phyloP scores from a whole-genome alignment of 805 yeast genomes.

The Scheffersomyces coipomensis region DNA sequence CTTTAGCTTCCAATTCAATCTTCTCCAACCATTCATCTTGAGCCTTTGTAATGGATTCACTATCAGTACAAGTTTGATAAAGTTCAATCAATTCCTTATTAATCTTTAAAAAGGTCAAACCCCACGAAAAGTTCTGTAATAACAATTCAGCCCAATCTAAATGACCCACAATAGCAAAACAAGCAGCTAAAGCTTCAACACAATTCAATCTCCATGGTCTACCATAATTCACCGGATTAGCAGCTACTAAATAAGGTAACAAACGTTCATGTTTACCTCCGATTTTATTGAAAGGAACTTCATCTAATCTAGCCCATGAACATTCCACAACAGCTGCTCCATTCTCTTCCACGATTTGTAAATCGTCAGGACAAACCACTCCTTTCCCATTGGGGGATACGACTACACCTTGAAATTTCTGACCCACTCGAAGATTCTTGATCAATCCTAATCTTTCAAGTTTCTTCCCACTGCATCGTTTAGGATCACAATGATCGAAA shows the following conservation, averaged over 20 bases:
- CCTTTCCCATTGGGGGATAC: conserved; percentile 91
- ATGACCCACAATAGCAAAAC: conserved; percentile 91
- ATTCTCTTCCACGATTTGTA: conserved; percentile 64
- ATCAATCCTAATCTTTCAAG: conserved; percentile 86
- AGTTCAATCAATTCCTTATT: conserved; percentile 74
- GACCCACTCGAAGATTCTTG: conserved; percentile 80
- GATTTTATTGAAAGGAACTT: conserved; percentile 88
- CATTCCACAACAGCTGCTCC: conserved; percentile 99
- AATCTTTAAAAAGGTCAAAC: conserved; percentile 78
- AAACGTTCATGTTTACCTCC: conserved; percentile 89
- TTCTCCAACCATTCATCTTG: conserved; percentile 72
- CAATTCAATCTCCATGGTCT: conserved; percentile 94
- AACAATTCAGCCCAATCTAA: conserved; percentile 83
- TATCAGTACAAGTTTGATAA: conserved; percentile 79
- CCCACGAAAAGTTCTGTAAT: conserved; percentile 87
- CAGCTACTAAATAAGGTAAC: conserved; percentile 90
- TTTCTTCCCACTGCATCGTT: conserved; percentile 94
- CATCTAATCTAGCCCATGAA: conserved; percentile 97
- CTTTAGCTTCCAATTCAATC: conserved; percentile 64
- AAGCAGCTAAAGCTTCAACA: conserved; percentile 96
- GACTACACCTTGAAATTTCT: conserved; percentile 85
- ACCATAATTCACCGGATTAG: conserved; percentile 96
- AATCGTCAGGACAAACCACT: conserved; percentile 88
- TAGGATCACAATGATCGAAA: conserved; percentile 98
- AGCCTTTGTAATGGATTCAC: conserved; percentile 67